Evolutionary conservation across 495 filamentous ascomycete species (phyloP).

Genomic region (Penicillium verhagenii): DNA sequence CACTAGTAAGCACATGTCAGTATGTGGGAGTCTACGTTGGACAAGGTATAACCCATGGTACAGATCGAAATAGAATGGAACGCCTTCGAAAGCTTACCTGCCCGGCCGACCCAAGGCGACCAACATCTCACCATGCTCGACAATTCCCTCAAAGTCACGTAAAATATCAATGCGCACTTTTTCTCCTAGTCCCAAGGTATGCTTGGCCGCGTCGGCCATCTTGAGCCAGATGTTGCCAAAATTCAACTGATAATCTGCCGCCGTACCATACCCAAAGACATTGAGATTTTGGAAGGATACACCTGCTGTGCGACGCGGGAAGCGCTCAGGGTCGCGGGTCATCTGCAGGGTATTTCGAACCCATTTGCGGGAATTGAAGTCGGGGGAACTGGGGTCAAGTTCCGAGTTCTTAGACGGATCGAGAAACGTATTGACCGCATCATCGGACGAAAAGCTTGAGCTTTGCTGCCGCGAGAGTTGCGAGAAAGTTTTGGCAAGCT

Average conservation of each 20-base stretch:
- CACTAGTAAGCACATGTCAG: slow-evolving; percentile 37
- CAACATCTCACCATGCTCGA: slow-evolving; percentile 75
- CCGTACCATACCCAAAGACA: slow-evolving; percentile 69
- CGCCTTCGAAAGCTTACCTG: slow-evolving; percentile 29
- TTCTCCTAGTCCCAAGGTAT: slow-evolving; percentile 48
- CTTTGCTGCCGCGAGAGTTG: slow-evolving; percentile 34
- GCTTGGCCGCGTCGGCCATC: slow-evolving; percentile 42
- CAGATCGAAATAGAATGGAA: neutral
- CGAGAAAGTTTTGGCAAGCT: slow-evolving; percentile 42
- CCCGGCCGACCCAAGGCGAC: slow-evolving; percentile 78
- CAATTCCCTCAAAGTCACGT: slow-evolving; percentile 74
- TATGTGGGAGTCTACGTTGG: too few relatives aligned
- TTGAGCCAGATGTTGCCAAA: slow-evolving; percentile 64
- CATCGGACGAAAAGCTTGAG: slow-evolving; percentile 11
- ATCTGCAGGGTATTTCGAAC: slow-evolving; percentile 43
- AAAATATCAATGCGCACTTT: slow-evolving; percentile 69
- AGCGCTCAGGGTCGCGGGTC: slow-evolving; percentile 43
- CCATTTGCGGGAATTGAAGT: slow-evolving; percentile 50
- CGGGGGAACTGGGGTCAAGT: slow-evolving; percentile 40
- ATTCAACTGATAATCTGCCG: slow-evolving; percentile 75
- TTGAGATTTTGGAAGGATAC: slow-evolving; percentile 59
- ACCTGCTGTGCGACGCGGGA: slow-evolving; percentile 42
- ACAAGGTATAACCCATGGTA: too few relatives aligned
- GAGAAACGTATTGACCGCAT: slow-evolving; percentile 46
- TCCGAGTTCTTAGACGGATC: slow-evolving; percentile 38